Percentiles rank a stretch among this genome's conserved stretches.
Conservation (phyloP, 345 rosid species). For the Rubroshorea leprosula region DNA sequence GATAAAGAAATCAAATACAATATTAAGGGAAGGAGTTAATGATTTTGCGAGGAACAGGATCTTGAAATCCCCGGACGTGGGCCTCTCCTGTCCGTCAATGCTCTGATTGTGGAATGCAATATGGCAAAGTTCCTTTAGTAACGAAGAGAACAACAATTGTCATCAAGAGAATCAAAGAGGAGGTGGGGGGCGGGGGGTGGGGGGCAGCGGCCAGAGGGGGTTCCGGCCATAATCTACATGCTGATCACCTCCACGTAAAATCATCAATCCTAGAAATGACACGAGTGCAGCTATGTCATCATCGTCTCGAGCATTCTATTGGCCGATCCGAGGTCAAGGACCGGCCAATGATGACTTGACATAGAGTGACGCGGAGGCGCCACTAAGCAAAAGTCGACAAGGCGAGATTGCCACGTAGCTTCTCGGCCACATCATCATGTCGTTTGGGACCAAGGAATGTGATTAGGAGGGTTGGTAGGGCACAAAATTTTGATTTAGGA, state of each 20-base stretch:
- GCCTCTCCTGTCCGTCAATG: slow-evolving; percentile 23
- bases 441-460: slow-evolving; percentile 8
- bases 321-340: slow-evolving; percentile 8
- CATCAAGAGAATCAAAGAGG: slow-evolving; percentile 34
- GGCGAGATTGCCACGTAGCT: slow-evolving; percentile 20
- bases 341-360: slow-evolving; percentile 1
- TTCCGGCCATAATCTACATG: slow-evolving; percentile 20
- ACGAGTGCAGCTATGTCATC: slow-evolving; percentile 13
- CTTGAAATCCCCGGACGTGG: slow-evolving; percentile 12
- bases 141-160: slow-evolving; percentile 25
- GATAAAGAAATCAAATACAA: slow-evolving; percentile 5
- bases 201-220: no score
- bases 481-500: slow-evolving; percentile 20
- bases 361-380: neutral
- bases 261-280: neutral
- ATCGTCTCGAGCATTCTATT: neutral
- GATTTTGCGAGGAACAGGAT: slow-evolving; percentile 19
- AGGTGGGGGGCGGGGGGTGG: slow-evolving; percentile 23
- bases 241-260: neutral
- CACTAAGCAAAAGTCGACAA: neutral
- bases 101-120: slow-evolving; percentile 18
- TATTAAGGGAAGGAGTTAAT: neutral
- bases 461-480: slow-evolving; percentile 24
- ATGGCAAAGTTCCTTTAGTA: neutral
- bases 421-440: slow-evolving; percentile 1